Base-by-base conservation (phyloP, 345 rosid species). In the Salix suchowensis region DNA sequence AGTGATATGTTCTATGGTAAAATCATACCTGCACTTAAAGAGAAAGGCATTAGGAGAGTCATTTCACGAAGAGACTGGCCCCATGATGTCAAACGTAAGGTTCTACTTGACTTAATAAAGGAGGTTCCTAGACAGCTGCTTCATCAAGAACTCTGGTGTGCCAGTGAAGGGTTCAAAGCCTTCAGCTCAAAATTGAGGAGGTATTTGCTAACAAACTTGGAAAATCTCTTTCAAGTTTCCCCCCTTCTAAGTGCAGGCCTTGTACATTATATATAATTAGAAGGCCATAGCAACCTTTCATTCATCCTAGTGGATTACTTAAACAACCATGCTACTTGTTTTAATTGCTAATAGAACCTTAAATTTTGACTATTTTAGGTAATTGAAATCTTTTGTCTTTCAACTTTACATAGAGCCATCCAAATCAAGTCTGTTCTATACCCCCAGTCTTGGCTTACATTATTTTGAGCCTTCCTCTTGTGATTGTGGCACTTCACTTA, bases 61-160 rank as follows among this genome's bases (percentile, higher is more conserved):
- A 94, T 91, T 79, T 94, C 98, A 74, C 88, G 98, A 86, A 91
- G 96, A 82, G 98, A 94, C 80, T 94, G 98, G 98, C 98, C 98
- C 79, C 93, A 88, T 78, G 98, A 94, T 82, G 98, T 94, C 64
- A 94, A 94, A 88, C 93, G 90, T 68, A 92, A 91, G 85, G 98
- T 94, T 84, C 89, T 91, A 74, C 80, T 91, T 76, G 98, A 94
- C 87, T 91, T 94, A 69, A 92, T 94, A 93, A 89, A 88, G 86
- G 96, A 92, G 78, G 96, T 89, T 77, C 98, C 97, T 21, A 89
- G 78, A 71, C 96, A 94, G 86, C 97, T 94, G 77, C 90, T 94
- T 73, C 85, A 92, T 87, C 94, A 87, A 77, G 98, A 92, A 84
- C 89, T 94, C 73, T 94, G 98, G 98, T 94, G 98, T 84, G 91